A percentile compares a stretch with the other conserved stretches of the same genome.
phyloP scores from a whole-genome alignment of 2,329 filamentous ascomycete species.

The Exophiala xenobiotica region DNA sequence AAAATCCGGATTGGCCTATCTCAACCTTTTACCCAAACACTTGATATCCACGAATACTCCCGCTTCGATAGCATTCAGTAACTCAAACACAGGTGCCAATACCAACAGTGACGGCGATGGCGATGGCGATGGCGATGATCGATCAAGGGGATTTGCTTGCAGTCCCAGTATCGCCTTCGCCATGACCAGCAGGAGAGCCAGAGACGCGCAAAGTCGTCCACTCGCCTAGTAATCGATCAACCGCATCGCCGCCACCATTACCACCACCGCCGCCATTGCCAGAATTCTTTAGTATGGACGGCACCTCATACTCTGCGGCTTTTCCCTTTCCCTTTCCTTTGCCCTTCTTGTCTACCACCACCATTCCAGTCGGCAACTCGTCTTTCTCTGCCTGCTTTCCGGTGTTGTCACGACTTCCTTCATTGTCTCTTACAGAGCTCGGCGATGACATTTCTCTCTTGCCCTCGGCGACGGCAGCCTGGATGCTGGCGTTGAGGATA shows the following conservation, averaged over 20 bases:
- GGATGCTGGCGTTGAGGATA: not conserved
- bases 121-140: too few species aligned
- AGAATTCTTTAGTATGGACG: not conserved
- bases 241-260: not conserved
- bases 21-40: too few species aligned
- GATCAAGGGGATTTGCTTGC: too few species aligned
- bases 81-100: too few species aligned
- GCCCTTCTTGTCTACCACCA: not conserved
- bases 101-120: too few species aligned
- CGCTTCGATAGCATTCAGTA: too few species aligned
- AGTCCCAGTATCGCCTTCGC: not conserved
- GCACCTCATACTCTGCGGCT: not conserved
- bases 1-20: too few species aligned
- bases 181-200: too few species aligned
- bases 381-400: too few species aligned
- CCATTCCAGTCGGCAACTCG: too few species aligned
- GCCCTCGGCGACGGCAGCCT: not conserved
- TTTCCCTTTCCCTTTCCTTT: not conserved
- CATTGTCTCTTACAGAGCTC: not conserved
- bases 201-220: slow-evolving; percentile 8
- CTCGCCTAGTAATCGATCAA: slow-evolving; percentile 10
- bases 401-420: not conserved
- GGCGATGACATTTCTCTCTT: not conserved
- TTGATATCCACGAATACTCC: too few species aligned
- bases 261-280: not conserved